Base-by-base conservation (phyloP, 306 rosid species). In the Vicia villosa region DNA sequence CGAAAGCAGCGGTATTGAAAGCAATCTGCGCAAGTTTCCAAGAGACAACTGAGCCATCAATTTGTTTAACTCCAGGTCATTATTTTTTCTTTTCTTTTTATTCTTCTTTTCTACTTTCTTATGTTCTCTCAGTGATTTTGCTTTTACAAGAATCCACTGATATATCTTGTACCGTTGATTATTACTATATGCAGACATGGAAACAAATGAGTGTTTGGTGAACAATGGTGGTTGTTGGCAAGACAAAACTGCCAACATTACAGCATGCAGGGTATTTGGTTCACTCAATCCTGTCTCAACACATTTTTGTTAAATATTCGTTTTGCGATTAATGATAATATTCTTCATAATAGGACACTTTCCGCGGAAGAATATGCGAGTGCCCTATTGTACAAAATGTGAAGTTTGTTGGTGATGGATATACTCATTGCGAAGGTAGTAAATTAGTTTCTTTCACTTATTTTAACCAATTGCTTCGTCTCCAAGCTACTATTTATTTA, bases 181-280 rank as follows among this genome's bases (percentile, higher is more conserved):
- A 16, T 21, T 63, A 14, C 16, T 57, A 55, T 54, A 64, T 80
- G 60, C 89, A 91, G 99, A 88, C 30, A 51, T 94, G 73, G 88
- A 94, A 84, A 91, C 97, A 63, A 87, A 94, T 14, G 96, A 91
- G 87, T 94, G 99, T 77, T 66, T 90, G 78, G 77, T 68, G 61
- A 94, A 84, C 80, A 86, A 94, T 73, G 98, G 97, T 66, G 98
- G 98, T 67, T 94, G 97, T 85, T 94, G 98, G 98, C 75, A 85
- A 66, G 92, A 94, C 81, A 87, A 79, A 71, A 68, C 82, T 78
- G 76, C 92, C 50, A 91, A 94, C 77, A 57, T 94, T 34, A 81
- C 97, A 12, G 96, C 99, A 3, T 94, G 99, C 97, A 85, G 86
- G 92, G 99, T 94, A 88, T 68, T 74, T 38, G 34, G 55, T 65